These are phyloP conservation scores for Gonium pectorale DNA, from an alignment of 139 green algal genomes.

Conservation along the genomic window DNA sequence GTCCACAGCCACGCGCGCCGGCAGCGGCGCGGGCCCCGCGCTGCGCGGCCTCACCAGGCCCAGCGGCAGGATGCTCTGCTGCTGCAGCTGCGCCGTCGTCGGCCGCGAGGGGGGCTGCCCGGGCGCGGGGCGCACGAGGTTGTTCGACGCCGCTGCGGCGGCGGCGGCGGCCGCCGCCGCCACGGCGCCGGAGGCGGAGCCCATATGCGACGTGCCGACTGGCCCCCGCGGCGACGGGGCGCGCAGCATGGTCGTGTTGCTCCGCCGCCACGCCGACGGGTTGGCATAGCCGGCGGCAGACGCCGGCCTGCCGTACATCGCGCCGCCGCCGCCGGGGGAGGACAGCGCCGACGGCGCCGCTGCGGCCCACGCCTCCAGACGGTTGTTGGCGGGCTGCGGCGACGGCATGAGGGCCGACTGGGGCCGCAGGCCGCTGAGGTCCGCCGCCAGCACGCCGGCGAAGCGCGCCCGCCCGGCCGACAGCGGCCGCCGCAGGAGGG, in stretches of 20 bases:
- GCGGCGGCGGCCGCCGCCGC: conserved; percentile 1
- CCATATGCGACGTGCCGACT: not conserved
- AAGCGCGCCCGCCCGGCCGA: conserved; percentile 24
- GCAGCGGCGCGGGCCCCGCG: conserved; percentile 7
- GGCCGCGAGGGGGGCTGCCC: too few relatives aligned
- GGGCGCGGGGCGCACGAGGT: too few relatives aligned
- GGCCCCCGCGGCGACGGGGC: not conserved
- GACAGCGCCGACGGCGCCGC: conserved; percentile 11
- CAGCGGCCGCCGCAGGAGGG: conserved; percentile 6
- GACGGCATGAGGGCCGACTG: not conserved
- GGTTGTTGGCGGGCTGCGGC: not conserved
- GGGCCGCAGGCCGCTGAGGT: not conserved
- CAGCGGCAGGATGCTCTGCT: not conserved
- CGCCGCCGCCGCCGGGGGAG: not conserved
- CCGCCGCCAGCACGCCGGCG: not conserved
- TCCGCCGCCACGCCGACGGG: conserved; percentile 23
- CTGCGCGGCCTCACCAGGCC: not conserved
- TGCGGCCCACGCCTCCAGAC: conserved; percentile 5
- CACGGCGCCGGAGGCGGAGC: not conserved
- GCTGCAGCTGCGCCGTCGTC: not conserved
- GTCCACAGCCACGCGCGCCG: conserved; percentile 39
- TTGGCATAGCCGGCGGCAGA: conserved; percentile 4
- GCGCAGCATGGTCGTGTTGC: not conserved
- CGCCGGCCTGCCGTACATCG: not conserved
- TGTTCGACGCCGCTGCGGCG: not conserved